Conservation (phyloP, 2,329 filamentous ascomycete species). For the Botrytis tulipae region DNA sequence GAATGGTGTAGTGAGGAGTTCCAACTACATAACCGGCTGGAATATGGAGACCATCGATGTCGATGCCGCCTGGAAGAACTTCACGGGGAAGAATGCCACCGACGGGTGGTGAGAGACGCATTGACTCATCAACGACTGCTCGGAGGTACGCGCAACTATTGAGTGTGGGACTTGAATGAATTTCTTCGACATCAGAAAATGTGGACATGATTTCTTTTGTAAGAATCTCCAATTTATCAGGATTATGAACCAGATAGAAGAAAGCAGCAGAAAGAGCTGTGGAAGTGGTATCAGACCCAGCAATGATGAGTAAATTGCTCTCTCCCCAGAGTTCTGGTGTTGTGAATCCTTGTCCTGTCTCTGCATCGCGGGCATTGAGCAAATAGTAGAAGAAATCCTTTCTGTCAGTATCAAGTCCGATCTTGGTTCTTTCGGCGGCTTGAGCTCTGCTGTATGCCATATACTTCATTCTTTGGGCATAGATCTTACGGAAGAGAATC, state of each 20-base stretch:
- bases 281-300: slow-evolving; percentile 44
- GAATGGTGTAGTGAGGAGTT: slow-evolving; percentile 46
- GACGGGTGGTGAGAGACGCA: slow-evolving; percentile 35
- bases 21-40: slow-evolving; percentile 46
- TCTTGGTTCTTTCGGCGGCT: slow-evolving; percentile 62
- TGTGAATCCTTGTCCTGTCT: slow-evolving; percentile 53
- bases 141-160: slow-evolving; percentile 42
- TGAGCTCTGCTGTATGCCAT: slow-evolving; percentile 69
- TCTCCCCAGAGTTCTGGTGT: slow-evolving; percentile 40
- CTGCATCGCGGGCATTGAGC: slow-evolving; percentile 67
- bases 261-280: slow-evolving; percentile 41
- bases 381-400: slow-evolving; percentile 77
- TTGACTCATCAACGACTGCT: slow-evolving; percentile 43
- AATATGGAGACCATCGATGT: slow-evolving; percentile 36
- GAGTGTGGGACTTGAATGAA: slow-evolving; percentile 35
- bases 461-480: slow-evolving; percentile 64
- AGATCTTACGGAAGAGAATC: slow-evolving; percentile 65
- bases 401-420: slow-evolving; percentile 56
- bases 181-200: slow-evolving; percentile 39
- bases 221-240: slow-evolving; percentile 36
- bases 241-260: slow-evolving; percentile 42
- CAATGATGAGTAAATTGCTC: slow-evolving; percentile 31
- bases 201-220: slow-evolving; percentile 30
- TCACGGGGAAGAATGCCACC: slow-evolving; percentile 32
- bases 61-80: slow-evolving; percentile 29